phyloP scores from a whole-genome alignment of 2,329 filamentous ascomycete species.

The Ceratocystis alfenasii region DNA sequence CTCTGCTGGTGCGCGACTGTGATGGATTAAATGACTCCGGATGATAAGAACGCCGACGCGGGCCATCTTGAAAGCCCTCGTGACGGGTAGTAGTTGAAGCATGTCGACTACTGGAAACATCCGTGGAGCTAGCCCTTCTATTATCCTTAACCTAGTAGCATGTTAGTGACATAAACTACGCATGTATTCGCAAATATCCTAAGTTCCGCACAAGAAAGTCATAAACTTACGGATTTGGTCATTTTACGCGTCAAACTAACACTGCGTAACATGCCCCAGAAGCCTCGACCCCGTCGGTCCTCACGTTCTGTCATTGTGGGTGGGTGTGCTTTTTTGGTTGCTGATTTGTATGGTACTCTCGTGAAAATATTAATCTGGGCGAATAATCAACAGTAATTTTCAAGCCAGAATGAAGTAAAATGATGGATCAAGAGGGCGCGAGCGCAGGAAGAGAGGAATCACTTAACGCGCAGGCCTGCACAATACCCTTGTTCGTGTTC shows the following conservation, averaged over 20 bases:
- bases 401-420: neutral
- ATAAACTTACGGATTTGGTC: constrained; percentile 17
- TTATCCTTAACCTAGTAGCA: constrained; percentile 17
- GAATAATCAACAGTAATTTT: constrained; percentile 3
- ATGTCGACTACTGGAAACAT: constrained; percentile 13
- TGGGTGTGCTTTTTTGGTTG: neutral
- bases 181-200: neutral
- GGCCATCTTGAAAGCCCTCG: constrained; percentile 10
- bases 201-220: neutral
- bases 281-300: constrained; percentile 19
- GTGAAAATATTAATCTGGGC: neutral
- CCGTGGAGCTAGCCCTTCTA: constrained; percentile 20
- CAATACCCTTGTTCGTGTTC: constrained; percentile 9
- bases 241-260: constrained; percentile 22
- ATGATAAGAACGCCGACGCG: constrained; percentile 20
- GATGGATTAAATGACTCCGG: constrained; percentile 21
- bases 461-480: constrained; percentile 21
- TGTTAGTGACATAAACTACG: constrained; percentile 12
- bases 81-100: constrained; percentile 17
- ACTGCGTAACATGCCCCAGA: constrained; percentile 21
- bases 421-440: neutral
- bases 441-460: constrained; percentile 13
- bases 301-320: constrained; percentile 20
- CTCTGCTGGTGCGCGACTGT: constrained; percentile 21
- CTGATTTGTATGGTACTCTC: neutral